Conservation (phyloP, 305 asterid genomes). For the Solanum aculeatissimum region DNA sequence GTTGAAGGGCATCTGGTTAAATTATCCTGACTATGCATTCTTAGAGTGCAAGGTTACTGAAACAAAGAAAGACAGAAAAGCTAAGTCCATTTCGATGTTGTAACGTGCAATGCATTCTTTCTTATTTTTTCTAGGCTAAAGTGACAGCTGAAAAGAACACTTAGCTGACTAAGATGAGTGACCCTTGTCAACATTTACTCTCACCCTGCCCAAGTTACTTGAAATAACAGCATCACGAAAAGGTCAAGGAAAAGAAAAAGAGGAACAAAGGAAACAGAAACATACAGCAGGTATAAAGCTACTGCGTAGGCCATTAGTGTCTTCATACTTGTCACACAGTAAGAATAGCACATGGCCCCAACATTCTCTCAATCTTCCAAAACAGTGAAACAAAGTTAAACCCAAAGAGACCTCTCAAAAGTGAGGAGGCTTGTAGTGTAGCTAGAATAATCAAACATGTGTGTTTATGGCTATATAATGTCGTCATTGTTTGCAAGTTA, state of each 20-base stretch:
- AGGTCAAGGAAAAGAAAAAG: not conserved
- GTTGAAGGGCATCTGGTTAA: not conserved
- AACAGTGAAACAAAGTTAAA: not conserved
- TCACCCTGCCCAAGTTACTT: not conserved
- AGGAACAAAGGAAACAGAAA: not conserved
- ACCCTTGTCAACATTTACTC: not conserved
- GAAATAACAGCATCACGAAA: not conserved
- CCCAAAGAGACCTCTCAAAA: not conserved
- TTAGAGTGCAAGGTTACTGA: not conserved
- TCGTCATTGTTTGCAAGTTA: not conserved
- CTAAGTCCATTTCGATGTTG: not conserved
- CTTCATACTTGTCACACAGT: not conserved
- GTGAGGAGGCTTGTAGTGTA: not conserved
- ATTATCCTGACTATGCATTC: not conserved
- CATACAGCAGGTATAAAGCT: not conserved
- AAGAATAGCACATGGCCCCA: not conserved
- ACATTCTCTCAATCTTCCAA: not conserved
- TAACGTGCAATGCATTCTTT: not conserved
- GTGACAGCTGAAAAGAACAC: not conserved
- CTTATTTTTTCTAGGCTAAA: not conserved
- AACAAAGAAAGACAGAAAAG: not conserved
- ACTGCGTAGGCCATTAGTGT: not conserved
- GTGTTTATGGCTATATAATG: not conserved
- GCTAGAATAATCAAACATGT: not conserved
- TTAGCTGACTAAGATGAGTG: not conserved